Conservation (phyloP, 1,284 basidiomycete genomes). For the Phaffia rhodozyma region DNA sequence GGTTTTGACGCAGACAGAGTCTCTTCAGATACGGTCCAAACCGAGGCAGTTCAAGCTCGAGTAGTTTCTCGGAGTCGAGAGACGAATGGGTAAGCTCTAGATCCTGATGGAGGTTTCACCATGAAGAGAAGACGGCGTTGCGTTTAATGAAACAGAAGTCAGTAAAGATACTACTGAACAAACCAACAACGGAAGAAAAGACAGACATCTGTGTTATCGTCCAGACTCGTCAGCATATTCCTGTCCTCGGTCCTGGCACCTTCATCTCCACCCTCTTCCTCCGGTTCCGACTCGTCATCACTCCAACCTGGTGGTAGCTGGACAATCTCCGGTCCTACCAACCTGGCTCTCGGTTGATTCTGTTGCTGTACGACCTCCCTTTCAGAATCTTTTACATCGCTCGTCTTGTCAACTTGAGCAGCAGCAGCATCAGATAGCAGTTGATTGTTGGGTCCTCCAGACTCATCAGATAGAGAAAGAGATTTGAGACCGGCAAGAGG, state of each 20-base stretch:
- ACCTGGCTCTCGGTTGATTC: constrained; percentile 10
- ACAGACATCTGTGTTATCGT: constrained; percentile 54
- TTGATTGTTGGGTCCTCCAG: no score
- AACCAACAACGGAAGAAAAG: not conserved
- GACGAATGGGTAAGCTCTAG: constrained; percentile 80
- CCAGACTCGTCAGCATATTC: constrained; percentile 43
- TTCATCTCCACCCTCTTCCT: constrained; percentile 24
- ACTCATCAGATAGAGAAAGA: no score
- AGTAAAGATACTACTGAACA: not conserved
- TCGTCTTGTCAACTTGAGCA: not conserved
- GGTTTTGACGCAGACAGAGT: constrained; percentile 81
- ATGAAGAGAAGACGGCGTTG: not conserved
- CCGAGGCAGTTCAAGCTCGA: constrained; percentile 46
- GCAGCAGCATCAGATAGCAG: no score
- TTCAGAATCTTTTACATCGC: not conserved
- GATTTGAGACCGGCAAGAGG: no score
- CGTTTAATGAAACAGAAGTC: not conserved
- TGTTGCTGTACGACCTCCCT: not conserved
- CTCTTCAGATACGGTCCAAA: constrained; percentile 59
- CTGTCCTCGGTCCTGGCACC: constrained; percentile 24
- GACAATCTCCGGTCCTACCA: constrained; percentile 17
- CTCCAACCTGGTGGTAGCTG: constrained; percentile 16
- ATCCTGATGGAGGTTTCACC: constrained; percentile 45
- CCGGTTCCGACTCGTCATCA: constrained; percentile 19
- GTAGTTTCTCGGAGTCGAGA: constrained; percentile 48